These are phyloP conservation scores for Gaeumannomyces tritici DNA, from an alignment of 2,329 filamentous ascomycete genomes.

Conservation along the genomic window DNA sequence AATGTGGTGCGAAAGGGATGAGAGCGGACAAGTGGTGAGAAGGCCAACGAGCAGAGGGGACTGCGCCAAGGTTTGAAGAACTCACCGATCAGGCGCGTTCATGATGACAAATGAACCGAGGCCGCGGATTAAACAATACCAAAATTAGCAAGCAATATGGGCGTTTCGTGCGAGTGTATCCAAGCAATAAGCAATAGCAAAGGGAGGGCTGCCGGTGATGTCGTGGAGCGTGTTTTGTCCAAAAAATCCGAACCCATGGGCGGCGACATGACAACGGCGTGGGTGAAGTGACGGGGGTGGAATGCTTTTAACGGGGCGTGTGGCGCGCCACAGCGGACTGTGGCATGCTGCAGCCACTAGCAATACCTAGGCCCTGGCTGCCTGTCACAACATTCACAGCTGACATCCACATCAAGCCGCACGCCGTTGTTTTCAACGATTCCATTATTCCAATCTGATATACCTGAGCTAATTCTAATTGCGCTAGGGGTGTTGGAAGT, in stretches of 20 bases:
- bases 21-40: neutral
- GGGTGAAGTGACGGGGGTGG: neutral
- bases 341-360: neutral
- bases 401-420: neutral
- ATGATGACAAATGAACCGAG: slow-evolving; percentile 22
- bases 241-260: neutral
- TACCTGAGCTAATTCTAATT: neutral
- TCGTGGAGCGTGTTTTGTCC: neutral
- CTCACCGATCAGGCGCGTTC: slow-evolving; percentile 49
- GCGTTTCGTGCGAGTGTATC: neutral
- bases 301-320: neutral
- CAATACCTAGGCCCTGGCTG: too few relatives aligned
- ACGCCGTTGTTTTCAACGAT: neutral
- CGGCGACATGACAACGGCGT: too few relatives aligned
- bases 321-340: neutral
- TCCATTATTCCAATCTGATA: neutral
- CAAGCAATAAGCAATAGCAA: neutral
- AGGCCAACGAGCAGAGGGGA: neutral
- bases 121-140: neutral
- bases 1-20: neutral
- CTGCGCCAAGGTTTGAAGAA: slow-evolving; percentile 8
- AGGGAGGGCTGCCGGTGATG: too few relatives aligned
- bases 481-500: neutral
- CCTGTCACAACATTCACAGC: too few relatives aligned
- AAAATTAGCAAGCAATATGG: neutral